Conservation (phyloP, 768 basidiomycete genomes). For the Phanerochaete carnosa region DNA sequence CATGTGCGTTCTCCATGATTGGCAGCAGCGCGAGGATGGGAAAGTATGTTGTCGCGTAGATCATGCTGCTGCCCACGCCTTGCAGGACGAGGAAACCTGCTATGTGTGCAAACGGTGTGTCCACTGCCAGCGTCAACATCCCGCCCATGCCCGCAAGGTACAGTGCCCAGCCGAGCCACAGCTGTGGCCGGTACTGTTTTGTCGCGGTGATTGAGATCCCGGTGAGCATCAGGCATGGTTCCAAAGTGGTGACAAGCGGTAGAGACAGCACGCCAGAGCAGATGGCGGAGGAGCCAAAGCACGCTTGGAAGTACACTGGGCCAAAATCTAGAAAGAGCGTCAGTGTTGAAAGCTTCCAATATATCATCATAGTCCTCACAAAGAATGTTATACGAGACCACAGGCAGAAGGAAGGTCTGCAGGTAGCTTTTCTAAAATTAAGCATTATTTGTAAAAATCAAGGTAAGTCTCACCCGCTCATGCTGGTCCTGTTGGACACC, state of each 20-base stretch:
- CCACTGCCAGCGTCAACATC: conserved; percentile 21
- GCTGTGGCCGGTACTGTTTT: conserved; percentile 24
- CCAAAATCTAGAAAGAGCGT: too few relatives aligned
- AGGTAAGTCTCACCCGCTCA: conserved; percentile 3
- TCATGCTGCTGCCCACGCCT: conserved; percentile 10
- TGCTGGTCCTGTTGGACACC: conserved; percentile 4
- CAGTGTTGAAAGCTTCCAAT: too few relatives aligned
- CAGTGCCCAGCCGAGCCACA: conserved; percentile 33
- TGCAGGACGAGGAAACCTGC: conserved; percentile 26
- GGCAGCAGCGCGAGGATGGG: conserved; percentile 24
- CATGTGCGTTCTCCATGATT: conserved; percentile 27
- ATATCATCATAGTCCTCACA: too few relatives aligned
- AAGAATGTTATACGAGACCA: too few relatives aligned
- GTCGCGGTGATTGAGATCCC: conserved; percentile 20
- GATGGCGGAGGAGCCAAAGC: too few relatives aligned
- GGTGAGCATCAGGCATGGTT: conserved; percentile 24
- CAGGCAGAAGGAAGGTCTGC: too few relatives aligned
- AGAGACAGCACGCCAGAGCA: too few relatives aligned
- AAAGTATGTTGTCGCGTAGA: conserved; percentile 9
- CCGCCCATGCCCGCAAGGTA: conserved; percentile 34
- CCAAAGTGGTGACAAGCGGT: too few relatives aligned
- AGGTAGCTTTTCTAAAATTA: too few relatives aligned
- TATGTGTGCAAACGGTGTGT: conserved; percentile 18
- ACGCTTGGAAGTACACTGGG: too few relatives aligned
- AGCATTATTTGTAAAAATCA: not conserved